phyloP scores from a whole-genome alignment of 495 filamentous ascomycete species.

The Pyrenula massariospora region DNA sequence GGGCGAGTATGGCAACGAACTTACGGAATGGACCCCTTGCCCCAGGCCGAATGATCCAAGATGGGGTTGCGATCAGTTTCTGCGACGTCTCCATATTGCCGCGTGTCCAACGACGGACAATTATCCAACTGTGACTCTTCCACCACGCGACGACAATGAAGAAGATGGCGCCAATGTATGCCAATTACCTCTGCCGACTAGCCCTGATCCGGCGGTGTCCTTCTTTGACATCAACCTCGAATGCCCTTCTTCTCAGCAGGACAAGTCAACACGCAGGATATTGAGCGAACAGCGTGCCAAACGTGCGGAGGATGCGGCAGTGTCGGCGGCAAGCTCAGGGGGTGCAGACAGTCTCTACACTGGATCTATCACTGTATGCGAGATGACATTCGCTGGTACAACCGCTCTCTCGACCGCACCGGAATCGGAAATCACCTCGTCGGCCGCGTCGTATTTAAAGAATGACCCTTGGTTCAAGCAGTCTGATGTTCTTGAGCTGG shows the following conservation, averaged over 20 bases:
- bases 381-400: neutral
- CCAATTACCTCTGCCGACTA: neutral
- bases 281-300: neutral
- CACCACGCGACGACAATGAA: neutral
- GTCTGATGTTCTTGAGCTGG: neutral
- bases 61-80: neutral
- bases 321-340: neutral
- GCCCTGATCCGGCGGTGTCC: neutral
- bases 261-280: neutral
- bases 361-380: neutral
- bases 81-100: too few relatives aligned
- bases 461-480: neutral
- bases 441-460: neutral
- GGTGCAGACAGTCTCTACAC: neutral
- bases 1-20: neutral
- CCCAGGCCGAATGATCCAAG: neutral
- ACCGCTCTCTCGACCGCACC: neutral
- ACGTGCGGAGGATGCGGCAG: neutral
- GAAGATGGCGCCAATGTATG: neutral
- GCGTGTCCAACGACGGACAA: neutral
- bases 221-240: neutral
- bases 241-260: neutral
- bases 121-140: neutral
- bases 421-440: neutral
- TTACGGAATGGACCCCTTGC: neutral